phyloP scores from a whole-genome alignment of 1,139 yeast species.

The Taphrina confusa region DNA sequence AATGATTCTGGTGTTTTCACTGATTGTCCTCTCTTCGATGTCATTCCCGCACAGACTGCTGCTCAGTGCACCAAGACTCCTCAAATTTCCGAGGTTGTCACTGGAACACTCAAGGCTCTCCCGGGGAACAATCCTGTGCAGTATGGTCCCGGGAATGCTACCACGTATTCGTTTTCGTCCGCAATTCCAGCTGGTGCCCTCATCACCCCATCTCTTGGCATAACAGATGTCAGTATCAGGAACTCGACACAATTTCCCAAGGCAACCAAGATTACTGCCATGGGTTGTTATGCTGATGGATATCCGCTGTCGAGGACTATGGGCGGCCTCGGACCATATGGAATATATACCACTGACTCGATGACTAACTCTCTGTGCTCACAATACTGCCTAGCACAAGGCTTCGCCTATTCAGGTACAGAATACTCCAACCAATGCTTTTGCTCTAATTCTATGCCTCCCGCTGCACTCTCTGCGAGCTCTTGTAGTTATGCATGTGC shows the following conservation, averaged over 20 bases:
- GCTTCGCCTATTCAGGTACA: conserved; percentile 31
- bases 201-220: conserved; percentile 9
- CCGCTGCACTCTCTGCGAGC: conserved; percentile 10
- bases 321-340: conserved; percentile 30
- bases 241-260: conserved; percentile 25
- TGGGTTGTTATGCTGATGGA: conserved; percentile 35
- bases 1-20: conserved; percentile 36
- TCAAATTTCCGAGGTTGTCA: conserved; percentile 13
- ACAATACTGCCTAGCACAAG: conserved; percentile 26
- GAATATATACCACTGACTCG: conserved; percentile 18
- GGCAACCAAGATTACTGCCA: not conserved
- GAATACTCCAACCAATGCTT: conserved; percentile 35
- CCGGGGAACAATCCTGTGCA: conserved; percentile 34
- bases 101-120: conserved; percentile 22
- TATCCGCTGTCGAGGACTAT: conserved; percentile 23
- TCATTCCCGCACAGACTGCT: conserved; percentile 8
- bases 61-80: conserved; percentile 24
- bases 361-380: conserved; percentile 26
- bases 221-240: conserved; percentile 11
- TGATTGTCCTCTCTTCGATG: conserved; percentile 32
- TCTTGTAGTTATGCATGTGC: conserved; percentile 33
- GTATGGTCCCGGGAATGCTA: conserved; percentile 29
- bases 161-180: conserved; percentile 6
- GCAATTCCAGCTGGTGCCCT: conserved; percentile 9
- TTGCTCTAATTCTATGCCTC: conserved; percentile 32